Percentiles rank a stretch among this genome's conserved stretches.
phyloP scores from a whole-genome alignment of 768 basidiomycete genomes.

The Cytidiella melzeri region DNA sequence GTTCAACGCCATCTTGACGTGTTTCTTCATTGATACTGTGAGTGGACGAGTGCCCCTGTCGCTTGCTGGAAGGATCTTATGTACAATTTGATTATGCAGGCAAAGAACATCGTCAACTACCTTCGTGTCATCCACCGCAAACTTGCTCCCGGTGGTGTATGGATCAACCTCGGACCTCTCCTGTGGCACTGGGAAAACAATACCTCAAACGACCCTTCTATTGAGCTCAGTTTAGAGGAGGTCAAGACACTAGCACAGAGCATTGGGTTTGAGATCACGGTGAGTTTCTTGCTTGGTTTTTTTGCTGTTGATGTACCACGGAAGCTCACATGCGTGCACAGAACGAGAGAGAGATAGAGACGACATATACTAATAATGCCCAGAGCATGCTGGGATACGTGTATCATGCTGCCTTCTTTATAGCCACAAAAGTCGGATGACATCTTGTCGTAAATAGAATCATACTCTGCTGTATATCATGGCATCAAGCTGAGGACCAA shows the following conservation, averaged over 20 bases:
- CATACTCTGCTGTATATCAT: too few relatives aligned
- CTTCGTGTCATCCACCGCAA: conserved; percentile 81
- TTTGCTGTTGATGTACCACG: background rate
- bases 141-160: conserved; percentile 79
- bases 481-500: too few relatives aligned
- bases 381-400: conserved; percentile 79
- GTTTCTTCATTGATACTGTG: conserved; percentile 98
- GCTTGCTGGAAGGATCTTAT: too few relatives aligned
- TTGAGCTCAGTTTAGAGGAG: conserved; percentile 89
- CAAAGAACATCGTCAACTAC: conserved; percentile 89
- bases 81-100: conserved; percentile 38
- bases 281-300: conserved; percentile 33
- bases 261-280: conserved; percentile 80
- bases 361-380: conserved; percentile 82
- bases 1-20: conserved; percentile 90
- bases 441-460: too few relatives aligned
- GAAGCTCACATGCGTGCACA: conserved; percentile 26
- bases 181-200: conserved; percentile 99
- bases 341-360: conserved; percentile 76
- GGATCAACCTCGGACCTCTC: conserved; percentile 91
- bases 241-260: conserved; percentile 65
- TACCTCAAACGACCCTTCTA: conserved; percentile 65
- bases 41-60: background rate
- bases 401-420: conserved; percentile 85
- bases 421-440: conserved; percentile 42